phyloP scores from a whole-genome alignment of 768 basidiomycete genomes.

The Tulasnella sp. region DNA sequence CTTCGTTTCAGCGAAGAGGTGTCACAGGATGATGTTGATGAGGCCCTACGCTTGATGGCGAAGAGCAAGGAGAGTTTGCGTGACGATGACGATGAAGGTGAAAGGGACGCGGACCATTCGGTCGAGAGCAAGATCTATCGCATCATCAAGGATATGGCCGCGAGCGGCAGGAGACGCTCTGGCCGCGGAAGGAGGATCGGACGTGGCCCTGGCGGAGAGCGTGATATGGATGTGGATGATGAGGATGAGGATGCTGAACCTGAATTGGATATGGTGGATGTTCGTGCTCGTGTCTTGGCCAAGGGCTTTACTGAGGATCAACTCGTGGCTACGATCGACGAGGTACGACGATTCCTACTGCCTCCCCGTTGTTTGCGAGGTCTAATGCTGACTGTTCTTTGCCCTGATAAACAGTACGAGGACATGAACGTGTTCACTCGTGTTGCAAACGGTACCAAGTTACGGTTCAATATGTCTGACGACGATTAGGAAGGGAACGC shows the following conservation, averaged over 20 bases:
- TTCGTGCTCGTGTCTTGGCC: slow-evolving; percentile 77
- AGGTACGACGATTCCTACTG: slow-evolving; percentile 50
- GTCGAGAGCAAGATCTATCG: slow-evolving; percentile 81
- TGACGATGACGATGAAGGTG: slow-evolving; percentile 69
- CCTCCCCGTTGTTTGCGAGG: not conserved
- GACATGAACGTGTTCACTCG: slow-evolving; percentile 73
- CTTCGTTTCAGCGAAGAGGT: slow-evolving; percentile 81
- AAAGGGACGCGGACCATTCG: slow-evolving; percentile 68
- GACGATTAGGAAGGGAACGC: slow-evolving; percentile 18
- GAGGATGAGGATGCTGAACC: slow-evolving; percentile 57
- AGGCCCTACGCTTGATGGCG: slow-evolving; percentile 94
- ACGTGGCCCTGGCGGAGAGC: slow-evolving; percentile 64
- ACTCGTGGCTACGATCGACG: slow-evolving; percentile 76
- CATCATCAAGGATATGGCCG: slow-evolving; percentile 82
- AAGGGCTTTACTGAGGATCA: slow-evolving; percentile 89
- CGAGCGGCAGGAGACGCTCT: slow-evolving; percentile 30
- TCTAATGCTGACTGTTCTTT: slow-evolving; percentile 19
- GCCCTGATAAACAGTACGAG: slow-evolving; percentile 64
- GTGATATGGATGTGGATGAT: slow-evolving; percentile 65
- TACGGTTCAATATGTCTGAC: slow-evolving; percentile 54
- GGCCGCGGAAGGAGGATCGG: slow-evolving; percentile 49
- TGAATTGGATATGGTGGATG: slow-evolving; percentile 79
- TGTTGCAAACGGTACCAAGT: slow-evolving; percentile 76
- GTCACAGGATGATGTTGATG: slow-evolving; percentile 85
- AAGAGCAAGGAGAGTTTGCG: slow-evolving; percentile 88